A percentile compares a stretch with the other conserved stretches of the same genome.
These are phyloP conservation scores for Candida dajiaensis DNA, from an alignment of 805 yeast genomes.

Conservation along the genomic window DNA sequence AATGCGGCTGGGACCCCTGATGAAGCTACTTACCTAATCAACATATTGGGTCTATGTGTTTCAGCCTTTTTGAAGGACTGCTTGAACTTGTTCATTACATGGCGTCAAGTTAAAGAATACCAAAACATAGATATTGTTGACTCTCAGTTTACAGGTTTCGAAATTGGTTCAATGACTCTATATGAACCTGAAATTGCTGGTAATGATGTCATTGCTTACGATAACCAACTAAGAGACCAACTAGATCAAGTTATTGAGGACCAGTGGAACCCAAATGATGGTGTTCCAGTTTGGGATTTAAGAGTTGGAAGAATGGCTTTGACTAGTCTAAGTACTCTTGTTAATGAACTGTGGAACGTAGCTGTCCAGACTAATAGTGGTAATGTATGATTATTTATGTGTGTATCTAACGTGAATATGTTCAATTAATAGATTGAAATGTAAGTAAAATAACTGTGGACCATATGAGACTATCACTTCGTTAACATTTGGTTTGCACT, in stretches of 20 bases:
- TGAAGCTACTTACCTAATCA: constrained; percentile 28
- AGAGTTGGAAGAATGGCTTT: neutral
- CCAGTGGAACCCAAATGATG: neutral
- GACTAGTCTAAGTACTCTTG: neutral
- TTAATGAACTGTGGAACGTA: neutral
- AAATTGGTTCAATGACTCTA: neutral
- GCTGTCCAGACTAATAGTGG: neutral
- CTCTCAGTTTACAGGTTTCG: constrained; percentile 6
- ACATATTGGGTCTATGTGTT: constrained; percentile 29
- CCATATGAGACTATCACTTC: too few relatives aligned
- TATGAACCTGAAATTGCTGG: neutral
- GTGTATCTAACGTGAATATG: too few relatives aligned
- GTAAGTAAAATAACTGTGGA: too few relatives aligned
- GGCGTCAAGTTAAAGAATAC: constrained; percentile 26
- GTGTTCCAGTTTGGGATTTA: neutral
- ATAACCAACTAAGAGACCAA: neutral
- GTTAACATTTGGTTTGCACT: too few relatives aligned
- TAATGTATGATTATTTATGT: neutral
- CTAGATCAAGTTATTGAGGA: neutral
- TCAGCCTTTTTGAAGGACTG: constrained; percentile 29
- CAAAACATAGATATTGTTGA: constrained; percentile 18
- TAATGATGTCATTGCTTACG: neutral
- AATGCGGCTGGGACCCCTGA: constrained; percentile 29
- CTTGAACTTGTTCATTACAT: constrained; percentile 26
- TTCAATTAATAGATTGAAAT: too few relatives aligned